Base-by-base conservation (phyloP, 352 stramenopile genomes). In the Phytophthora citrophthora region DNA sequence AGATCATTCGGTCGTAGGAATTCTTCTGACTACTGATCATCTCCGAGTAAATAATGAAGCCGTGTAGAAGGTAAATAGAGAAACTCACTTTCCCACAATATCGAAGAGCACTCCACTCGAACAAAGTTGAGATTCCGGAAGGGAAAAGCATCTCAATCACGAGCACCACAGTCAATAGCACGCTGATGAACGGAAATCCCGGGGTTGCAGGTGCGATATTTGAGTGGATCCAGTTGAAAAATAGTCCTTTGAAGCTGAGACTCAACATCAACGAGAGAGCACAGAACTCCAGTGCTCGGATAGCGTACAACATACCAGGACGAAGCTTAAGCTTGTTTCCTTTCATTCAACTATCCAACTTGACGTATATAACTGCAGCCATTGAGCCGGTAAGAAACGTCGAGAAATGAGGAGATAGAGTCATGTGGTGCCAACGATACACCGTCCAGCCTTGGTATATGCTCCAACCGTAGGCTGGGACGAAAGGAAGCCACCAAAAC, bases 141-240 rank as follows among this genome's bases (percentile, higher is more conserved):
- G 68, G 65, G 23, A 57, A 40, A 6, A 81, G 26, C 48, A 81
- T 64, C 49, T 81, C 73, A 11, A 68, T 64, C 36, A 78, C 55
- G 32, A 81, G 54, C 15, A 81, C 6, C 11, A 66, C 23, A 2
- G 70, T 66, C 15, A 80, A 45, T 3, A 48, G 32, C 9, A 68
- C 46, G 57, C 58, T 70, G 29, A 76, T 36, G 53, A 73, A 76
- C 11, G 54, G 54, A n/a, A 66, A 62, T 0, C 61, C 55, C 12
- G 40, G 24, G 1, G 39, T 32, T 1, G 65, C 3, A 1, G 68
- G 61, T 4, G 59, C 16, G 2, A 71, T 55, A 18, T 45, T 52
- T 12, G n/a, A 20, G 24, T 58, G 18, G 3, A 76, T 41, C 36
- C 36, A n/a, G 36, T 41, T 12, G 36, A 41, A 34, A 11, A 34